Conservation (phyloP, 768 basidiomycete genomes). For the Boletus vermiculosoides region DNA sequence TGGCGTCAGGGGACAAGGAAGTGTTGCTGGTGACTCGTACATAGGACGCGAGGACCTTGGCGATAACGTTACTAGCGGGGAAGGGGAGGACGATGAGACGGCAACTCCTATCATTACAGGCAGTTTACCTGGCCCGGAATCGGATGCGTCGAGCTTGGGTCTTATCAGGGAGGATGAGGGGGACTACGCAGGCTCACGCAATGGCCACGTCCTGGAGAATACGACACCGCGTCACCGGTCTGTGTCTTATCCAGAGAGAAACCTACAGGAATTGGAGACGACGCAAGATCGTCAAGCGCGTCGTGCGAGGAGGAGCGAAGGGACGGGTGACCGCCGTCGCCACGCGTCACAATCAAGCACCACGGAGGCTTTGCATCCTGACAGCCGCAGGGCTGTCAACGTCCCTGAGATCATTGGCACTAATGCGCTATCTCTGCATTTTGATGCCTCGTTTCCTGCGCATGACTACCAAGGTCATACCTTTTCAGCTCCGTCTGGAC, state of each 20-base stretch:
- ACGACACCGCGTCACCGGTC: constrained; percentile 18
- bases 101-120: constrained; percentile 23
- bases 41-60: constrained; percentile 16
- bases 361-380: constrained; percentile 22
- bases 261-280: constrained; percentile 7
- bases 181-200: constrained; percentile 16
- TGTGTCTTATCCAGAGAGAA: constrained; percentile 20
- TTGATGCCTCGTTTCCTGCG: constrained; percentile 35
- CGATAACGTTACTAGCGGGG: constrained; percentile 16
- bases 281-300: constrained; percentile 19
- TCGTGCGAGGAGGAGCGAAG: constrained; percentile 27
- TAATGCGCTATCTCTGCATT: constrained; percentile 36
- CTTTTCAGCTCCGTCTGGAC: constrained; percentile 25
- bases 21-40: constrained; percentile 16
- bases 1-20: constrained; percentile 27
- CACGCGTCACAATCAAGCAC: constrained; percentile 20
- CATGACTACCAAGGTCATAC: constrained; percentile 23
- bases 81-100: constrained; percentile 16
- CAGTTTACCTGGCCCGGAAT: constrained; percentile 18
- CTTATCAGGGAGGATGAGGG: constrained; percentile 35
- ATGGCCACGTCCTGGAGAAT: constrained; percentile 5
- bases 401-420: constrained; percentile 27
- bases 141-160: constrained; percentile 26
- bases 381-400: constrained; percentile 16
- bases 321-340: constrained; percentile 16